Evolutionary conservation across 1,139 yeast species (phyloP), one percentile per base, ranked within the genome.

Genomic region (Yamadazyma epiphylla): DNA sequence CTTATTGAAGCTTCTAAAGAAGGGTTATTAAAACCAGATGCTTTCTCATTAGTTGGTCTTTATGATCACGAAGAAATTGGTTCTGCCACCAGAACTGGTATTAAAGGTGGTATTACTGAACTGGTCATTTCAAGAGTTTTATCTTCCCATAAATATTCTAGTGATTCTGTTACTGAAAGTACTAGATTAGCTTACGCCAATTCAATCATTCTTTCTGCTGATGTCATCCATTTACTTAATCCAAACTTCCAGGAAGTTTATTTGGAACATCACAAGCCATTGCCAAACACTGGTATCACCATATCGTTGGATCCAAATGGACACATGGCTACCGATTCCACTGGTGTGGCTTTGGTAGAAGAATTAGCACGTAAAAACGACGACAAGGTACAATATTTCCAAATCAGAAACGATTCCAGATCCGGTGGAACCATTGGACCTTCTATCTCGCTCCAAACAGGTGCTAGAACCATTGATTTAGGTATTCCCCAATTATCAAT

Each of bases 401-500:
- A 67, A 38, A 62, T 67, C 24, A 53, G 72, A 35, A 68, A 68
- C 36, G 73, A 64, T 42, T 50, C 58, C 4, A 52, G 68, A 28
- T 62, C 69, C 8, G 74, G 74, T 9, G 64, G 71, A 11, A 66
- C 74, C 7, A 68, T 67, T 38, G 74, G 74, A 1, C 74, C 74
- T 2, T 56, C 50, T 1, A 47, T 52, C 30, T 64, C 49, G 35
- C 56, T 48, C 45, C 70, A 35, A 45, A 60, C 65, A 2, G 74
- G 74, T 2, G 71, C 72, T 5, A 50, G 70, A 32, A 60, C 66
- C 3, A 61, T 91, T 38, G 98, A 91, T 57, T 64, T 91, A 36
- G 98, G 98, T 33, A 88, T 87, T 52, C 95, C 97, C 2, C 95
- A 89, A 53, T 66, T 91, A 46, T 81, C 94, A 33, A 91, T 91